These are phyloP conservation scores for Chlorociboria aeruginascens DNA, from an alignment of 495 filamentous ascomycete genomes.

Conservation along the genomic window DNA sequence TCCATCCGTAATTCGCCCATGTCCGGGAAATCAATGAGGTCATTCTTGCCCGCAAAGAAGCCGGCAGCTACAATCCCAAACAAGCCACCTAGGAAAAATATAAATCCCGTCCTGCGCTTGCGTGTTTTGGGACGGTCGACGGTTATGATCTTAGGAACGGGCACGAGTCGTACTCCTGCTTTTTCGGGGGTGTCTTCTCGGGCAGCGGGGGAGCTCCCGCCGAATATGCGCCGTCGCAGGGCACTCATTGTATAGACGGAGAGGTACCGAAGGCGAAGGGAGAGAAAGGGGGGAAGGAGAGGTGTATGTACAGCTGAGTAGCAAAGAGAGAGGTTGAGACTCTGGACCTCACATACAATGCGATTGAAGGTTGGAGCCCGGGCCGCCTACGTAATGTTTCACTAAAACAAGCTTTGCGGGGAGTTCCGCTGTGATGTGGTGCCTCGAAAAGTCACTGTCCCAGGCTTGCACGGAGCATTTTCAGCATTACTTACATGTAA, in stretches of 20 bases:
- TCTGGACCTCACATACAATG: too few relatives aligned
- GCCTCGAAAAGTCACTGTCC: not conserved
- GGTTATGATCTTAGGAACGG: conserved; percentile 21
- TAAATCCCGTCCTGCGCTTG: conserved; percentile 63
- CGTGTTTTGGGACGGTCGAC: conserved; percentile 22
- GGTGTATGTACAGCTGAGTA: not conserved
- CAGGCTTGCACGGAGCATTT: not conserved
- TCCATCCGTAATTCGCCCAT: conserved; percentile 77
- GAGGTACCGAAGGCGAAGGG: not conserved
- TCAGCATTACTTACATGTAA: not conserved
- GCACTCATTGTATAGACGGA: conserved; percentile 25
- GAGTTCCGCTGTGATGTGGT: too few relatives aligned
- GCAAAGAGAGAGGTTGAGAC: too few relatives aligned
- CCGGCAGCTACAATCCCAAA: conserved; percentile 73
- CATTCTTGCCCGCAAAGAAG: conserved; percentile 74
- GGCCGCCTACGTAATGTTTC: conserved; percentile 3
- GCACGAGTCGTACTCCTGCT: conserved; percentile 24
- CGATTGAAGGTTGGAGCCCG: conserved; percentile 19
- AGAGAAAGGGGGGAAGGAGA: not conserved
- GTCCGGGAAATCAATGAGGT: conserved; percentile 71
- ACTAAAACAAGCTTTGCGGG: too few relatives aligned
- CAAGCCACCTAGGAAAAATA: conserved; percentile 72
- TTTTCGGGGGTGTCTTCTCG: conserved; percentile 31
- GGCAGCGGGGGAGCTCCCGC: conserved; percentile 20
- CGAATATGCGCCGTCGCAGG: conserved; percentile 35